phyloP scores from a whole-genome alignment of 441 rosid genomes.

The Euphorbia celastroides region DNA sequence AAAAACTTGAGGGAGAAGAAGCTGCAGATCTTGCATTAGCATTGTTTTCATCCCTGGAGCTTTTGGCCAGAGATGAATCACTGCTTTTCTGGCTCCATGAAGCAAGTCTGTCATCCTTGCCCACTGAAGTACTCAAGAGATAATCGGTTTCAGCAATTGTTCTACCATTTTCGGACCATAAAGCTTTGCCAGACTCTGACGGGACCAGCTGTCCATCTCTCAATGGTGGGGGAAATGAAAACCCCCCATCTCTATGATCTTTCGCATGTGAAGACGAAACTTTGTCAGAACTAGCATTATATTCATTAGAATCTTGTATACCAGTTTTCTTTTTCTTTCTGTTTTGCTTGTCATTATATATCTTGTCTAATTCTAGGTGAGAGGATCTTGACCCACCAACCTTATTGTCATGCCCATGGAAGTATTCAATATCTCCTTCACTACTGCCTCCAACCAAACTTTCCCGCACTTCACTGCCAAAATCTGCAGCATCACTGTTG shows the following conservation, averaged over 20 bases:
- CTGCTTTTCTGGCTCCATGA: conserved; percentile 75
- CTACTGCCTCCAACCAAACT: conserved; percentile 82
- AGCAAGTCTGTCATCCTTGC: conserved; percentile 55
- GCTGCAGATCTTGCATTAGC: conserved; percentile 46
- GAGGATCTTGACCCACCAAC: background rate
- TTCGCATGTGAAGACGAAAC: conserved; percentile 35
- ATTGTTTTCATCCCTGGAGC: conserved; percentile 59
- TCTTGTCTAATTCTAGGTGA: conserved; percentile 19
- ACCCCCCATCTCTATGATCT: conserved; percentile 50
- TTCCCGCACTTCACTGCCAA: conserved; percentile 79
- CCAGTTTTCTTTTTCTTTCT: conserved; percentile 38
- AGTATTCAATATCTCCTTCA: conserved; percentile 78
- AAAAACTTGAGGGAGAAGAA: conserved; percentile 61
- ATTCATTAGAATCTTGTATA: conserved; percentile 40
- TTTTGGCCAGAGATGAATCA: conserved; percentile 58
- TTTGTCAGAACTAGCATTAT: conserved; percentile 43
- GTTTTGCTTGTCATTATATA: conserved; percentile 33
- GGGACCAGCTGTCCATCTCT: conserved; percentile 49
- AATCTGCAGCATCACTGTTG: conserved; percentile 82
- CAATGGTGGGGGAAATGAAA: conserved; percentile 70
- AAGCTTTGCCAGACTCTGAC: conserved; percentile 51
- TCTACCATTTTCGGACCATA: conserved; percentile 49
- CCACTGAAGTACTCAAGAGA: conserved; percentile 42
- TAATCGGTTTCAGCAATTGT: conserved; percentile 43
- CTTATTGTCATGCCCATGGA: conserved; percentile 43